Conservation (phyloP, 495 filamentous ascomycete genomes). For the Penicillium daleae region DNA sequence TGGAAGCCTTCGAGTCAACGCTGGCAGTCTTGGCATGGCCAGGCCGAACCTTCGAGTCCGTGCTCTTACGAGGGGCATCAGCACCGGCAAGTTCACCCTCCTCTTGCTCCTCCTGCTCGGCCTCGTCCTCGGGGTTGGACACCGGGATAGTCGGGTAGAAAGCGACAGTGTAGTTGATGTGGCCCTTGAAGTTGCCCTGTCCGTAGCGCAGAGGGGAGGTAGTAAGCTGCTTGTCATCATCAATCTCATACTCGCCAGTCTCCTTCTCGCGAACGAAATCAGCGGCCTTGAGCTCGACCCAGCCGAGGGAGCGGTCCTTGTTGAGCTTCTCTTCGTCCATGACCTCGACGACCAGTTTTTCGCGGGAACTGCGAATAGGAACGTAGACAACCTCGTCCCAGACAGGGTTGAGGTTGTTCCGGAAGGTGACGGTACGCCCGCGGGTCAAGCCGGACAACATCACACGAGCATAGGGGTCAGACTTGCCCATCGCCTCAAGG, state of each 20-base stretch:
- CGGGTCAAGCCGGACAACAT: constrained; percentile 88
- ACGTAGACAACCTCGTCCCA: constrained; percentile 97
- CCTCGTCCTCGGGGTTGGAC: constrained; percentile 91
- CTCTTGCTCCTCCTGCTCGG: constrained; percentile 58
- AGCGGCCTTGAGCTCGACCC: constrained; percentile 70
- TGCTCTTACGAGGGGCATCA: constrained; percentile 41
- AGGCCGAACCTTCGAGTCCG: constrained; percentile 35
- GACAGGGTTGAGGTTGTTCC: constrained; percentile 92
- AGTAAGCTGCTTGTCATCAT: constrained; percentile 71
- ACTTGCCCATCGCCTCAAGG: constrained; percentile 93
- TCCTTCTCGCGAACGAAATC: constrained; percentile 82
- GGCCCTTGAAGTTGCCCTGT: constrained; percentile 73
- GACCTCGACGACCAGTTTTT: constrained; percentile 85
- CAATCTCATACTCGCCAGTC: constrained; percentile 77
- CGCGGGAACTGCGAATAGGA: constrained; percentile 82
- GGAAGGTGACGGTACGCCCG: constrained; percentile 89
- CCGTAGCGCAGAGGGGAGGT: constrained; percentile 66
- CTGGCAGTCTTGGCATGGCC: constrained; percentile 38
- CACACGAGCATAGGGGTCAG: constrained; percentile 90
- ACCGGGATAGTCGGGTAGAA: constrained; percentile 91
- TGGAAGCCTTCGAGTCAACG: constrained; percentile 36
- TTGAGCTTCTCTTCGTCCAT: constrained; percentile 94
- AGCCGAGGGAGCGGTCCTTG: constrained; percentile 83
- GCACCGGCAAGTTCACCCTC: constrained; percentile 17
- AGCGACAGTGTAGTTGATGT: constrained; percentile 78